These are phyloP conservation scores for Simmondsia chinensis DNA, from an alignment of 148 eudicot genomes.

Conservation along the genomic window DNA sequence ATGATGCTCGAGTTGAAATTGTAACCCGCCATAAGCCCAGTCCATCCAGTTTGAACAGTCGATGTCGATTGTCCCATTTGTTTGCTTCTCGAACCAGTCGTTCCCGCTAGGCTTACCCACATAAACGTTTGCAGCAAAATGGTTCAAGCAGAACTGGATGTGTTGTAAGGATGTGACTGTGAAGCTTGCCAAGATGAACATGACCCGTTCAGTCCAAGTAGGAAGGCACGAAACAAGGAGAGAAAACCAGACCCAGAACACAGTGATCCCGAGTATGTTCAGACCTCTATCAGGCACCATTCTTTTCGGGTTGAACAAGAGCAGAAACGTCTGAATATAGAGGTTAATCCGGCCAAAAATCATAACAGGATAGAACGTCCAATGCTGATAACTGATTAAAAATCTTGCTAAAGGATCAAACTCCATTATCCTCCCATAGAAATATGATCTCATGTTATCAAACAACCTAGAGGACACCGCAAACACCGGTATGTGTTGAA, in stretches of 20 bases:
- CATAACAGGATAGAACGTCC: conserved; percentile 78
- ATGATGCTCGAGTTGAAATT: conserved; percentile 93
- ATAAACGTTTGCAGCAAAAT: conserved; percentile 73
- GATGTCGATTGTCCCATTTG: conserved; percentile 73
- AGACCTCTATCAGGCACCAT: conserved; percentile 54
- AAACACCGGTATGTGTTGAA: conserved; percentile 82
- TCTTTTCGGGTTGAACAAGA: conserved; percentile 57
- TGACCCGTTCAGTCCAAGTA: conserved; percentile 41
- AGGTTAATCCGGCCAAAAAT: conserved; percentile 61
- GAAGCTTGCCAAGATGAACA: conserved; percentile 66
- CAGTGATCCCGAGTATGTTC: conserved; percentile 57
- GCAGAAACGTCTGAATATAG: conserved; percentile 59
- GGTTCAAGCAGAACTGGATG: conserved; percentile 69
- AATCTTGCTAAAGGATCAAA: conserved; percentile 46
- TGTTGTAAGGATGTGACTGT: conserved; percentile 62
- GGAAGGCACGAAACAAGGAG: conserved; percentile 54
- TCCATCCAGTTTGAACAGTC: conserved; percentile 59
- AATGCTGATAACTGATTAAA: conserved; percentile 67
- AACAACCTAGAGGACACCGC: conserved; percentile 64
- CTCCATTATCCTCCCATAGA: conserved; percentile 59
- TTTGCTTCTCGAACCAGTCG: conserved; percentile 91
- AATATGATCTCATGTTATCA: conserved; percentile 32
- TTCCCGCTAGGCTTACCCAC: conserved; percentile 69
- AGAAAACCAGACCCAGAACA: conserved; percentile 83
- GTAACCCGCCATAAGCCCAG: conserved; percentile 84